These are phyloP conservation scores for Exophiala oligosperma DNA, from an alignment of 2,329 filamentous ascomycete species.

Conservation along the genomic window DNA sequence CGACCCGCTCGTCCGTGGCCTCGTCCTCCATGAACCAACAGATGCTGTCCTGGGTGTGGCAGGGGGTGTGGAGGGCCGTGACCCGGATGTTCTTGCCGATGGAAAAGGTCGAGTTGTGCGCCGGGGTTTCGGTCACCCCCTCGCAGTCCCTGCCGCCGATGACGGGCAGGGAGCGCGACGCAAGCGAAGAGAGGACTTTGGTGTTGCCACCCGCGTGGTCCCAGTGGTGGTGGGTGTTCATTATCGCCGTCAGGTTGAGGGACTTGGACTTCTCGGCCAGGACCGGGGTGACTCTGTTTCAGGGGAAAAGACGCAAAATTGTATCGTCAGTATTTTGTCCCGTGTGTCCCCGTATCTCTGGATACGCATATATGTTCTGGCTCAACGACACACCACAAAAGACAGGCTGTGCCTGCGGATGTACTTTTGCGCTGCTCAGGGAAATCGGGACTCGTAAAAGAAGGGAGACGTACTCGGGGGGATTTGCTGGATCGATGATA, in stretches of 20 bases:
- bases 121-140: slow-evolving; percentile 73
- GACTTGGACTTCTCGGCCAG: slow-evolving; percentile 67
- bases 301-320: not conserved
- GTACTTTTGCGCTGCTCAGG: too few relatives aligned
- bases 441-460: too few relatives aligned
- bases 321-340: too few relatives aligned
- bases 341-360: too few relatives aligned
- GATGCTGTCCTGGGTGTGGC: slow-evolving; percentile 97
- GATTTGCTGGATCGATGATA: slow-evolving; percentile 53
- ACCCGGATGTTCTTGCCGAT: slow-evolving; percentile 79
- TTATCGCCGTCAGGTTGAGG: slow-evolving; percentile 82
- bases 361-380: too few relatives aligned
- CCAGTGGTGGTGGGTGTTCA: slow-evolving; percentile 96
- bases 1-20: slow-evolving; percentile 60
- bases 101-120: slow-evolving; percentile 73
- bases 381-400: too few relatives aligned
- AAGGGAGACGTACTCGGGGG: slow-evolving; percentile 44
- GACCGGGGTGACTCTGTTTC: slow-evolving; percentile 20
- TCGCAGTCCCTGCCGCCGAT: slow-evolving; percentile 87
- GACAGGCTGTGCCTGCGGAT: too few relatives aligned
- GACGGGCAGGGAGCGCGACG: slow-evolving; percentile 64
- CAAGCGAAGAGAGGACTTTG: slow-evolving; percentile 60
- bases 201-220: slow-evolving; percentile 93
- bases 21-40: slow-evolving; percentile 86
- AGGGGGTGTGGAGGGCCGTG: slow-evolving; percentile 89